Evolutionary conservation across 768 basidiomycete genomes (phyloP), one percentile per base, ranked within the genome.

Genomic region (Rhodotorula toruloides): DNA sequence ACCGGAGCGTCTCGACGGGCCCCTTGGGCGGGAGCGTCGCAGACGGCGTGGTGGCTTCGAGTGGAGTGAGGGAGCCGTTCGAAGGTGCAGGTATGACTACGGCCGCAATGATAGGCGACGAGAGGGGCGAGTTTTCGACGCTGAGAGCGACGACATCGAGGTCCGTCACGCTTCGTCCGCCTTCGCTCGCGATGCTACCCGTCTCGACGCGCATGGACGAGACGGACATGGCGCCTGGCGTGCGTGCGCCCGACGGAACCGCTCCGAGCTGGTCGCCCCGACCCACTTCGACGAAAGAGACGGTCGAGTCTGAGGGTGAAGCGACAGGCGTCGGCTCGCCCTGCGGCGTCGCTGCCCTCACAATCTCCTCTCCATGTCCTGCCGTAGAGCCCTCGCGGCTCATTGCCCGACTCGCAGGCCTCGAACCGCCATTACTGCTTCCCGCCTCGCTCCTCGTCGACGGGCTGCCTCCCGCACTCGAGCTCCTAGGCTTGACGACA

Each of bases 141-240:
- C 42, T 55, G 37, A n/a, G 52, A 2, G 47, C 44, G 32, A 44
- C 27, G 17, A 49, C 13, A 27, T 61, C 67, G 47, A 47, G 22
- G 19, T 58, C 52, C 39, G 55, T 47, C 31, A 56, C 19, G 16
- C 47, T 54, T 31, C 31, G 42, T 22, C 39, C 59, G 21, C 58
- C 59, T 34, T 61, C 68, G 50, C 54, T 60, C 37, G 48, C 47
- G n/a, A 61, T 21, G 46, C 61, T 63, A 12, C 68, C 68, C 4
- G 63, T 65, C 52, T 65, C 68, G 63, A 70, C 68, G 34, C 32
- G 34, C 63, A 65, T 65, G 11, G 60, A 62, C 19, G 63, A 65
- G 34, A 65, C 58, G 12, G 68, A 70, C 31, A 62, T 49, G 31
- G 60, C 56, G 36, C 60, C 60, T 21, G 59, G 68, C 25, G 68